These are phyloP conservation scores for Apiospora hydei DNA, from an alignment of 2,329 filamentous ascomycete species.

Conservation along the genomic window DNA sequence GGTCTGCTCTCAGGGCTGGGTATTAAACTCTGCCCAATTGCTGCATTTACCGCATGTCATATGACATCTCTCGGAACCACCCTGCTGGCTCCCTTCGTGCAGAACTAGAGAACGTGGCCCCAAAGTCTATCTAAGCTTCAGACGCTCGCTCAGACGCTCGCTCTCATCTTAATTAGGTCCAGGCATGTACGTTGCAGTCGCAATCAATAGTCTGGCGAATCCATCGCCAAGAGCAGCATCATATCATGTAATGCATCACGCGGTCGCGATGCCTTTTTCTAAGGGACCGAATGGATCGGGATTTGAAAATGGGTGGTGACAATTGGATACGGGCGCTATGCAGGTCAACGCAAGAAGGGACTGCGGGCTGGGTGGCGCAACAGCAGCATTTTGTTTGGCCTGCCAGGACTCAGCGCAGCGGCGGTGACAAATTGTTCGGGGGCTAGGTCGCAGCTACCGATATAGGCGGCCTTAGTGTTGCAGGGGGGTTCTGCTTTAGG, in stretches of 20 bases:
- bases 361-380: neutral
- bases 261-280: neutral
- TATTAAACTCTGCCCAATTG: neutral
- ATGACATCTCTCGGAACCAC: slow-evolving; percentile 11
- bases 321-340: neutral
- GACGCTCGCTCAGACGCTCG: neutral
- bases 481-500: slow-evolving; percentile 18
- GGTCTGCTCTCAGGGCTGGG: neutral
- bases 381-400: neutral
- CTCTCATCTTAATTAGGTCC: neutral
- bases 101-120: neutral
- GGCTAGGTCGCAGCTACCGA: slow-evolving; percentile 5
- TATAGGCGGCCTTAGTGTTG: slow-evolving; percentile 3
- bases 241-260: neutral
- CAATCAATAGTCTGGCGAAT: neutral
- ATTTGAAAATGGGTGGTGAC: slow-evolving; percentile 7
- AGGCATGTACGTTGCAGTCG: neutral
- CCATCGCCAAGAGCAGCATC: neutral
- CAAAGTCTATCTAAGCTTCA: slow-evolving; percentile 4
- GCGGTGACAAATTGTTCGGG: slow-evolving; percentile 12
- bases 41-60: neutral
- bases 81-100: slow-evolving; percentile 3
- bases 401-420: neutral
- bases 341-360: slow-evolving; percentile 2
- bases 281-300: slow-evolving; percentile 6